Conservation (phyloP, 768 basidiomycete genomes). For the Mycena crocata region DNA sequence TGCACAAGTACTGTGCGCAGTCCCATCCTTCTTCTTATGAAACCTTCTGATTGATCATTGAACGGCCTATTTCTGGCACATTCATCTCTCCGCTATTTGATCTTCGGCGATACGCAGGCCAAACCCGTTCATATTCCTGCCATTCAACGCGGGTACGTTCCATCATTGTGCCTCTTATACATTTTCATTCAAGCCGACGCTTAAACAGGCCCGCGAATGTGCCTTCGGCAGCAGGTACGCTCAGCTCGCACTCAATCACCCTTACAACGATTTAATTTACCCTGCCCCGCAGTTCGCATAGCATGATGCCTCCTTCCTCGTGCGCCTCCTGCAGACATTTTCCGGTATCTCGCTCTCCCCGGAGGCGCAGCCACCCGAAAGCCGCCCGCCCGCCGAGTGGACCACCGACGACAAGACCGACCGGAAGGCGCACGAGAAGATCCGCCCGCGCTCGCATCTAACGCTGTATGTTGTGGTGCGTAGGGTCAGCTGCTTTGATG, state of each 20-base stretch:
- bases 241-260: no score
- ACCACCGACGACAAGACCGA: constrained; percentile 41
- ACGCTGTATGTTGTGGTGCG: constrained; percentile 64
- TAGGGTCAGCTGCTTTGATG: neutral
- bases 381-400: constrained; percentile 61
- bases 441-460: constrained; percentile 59
- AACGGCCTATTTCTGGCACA: no score
- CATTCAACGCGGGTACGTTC: constrained; percentile 58
- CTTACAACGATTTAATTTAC: no score
- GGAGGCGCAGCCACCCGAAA: constrained; percentile 56
- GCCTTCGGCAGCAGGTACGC: constrained; percentile 60
- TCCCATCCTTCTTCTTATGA: constrained; percentile 4
- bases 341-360: constrained; percentile 56
- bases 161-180: neutral
- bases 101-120: constrained; percentile 15
- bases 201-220: constrained; percentile 55
- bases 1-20: constrained; percentile 64
- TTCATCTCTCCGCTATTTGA: no score
- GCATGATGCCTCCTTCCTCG: constrained; percentile 71
- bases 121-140: constrained; percentile 55
- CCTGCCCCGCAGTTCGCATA: constrained; percentile 76
- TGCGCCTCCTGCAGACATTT: constrained; percentile 69
- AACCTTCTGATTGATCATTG: no score
- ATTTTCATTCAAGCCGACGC: no score
- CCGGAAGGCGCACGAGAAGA: constrained; percentile 58